Evolutionary conservation across 2,329 filamentous ascomycete genomes (phyloP).

Genomic region (Trichoderma hamatum): DNA sequence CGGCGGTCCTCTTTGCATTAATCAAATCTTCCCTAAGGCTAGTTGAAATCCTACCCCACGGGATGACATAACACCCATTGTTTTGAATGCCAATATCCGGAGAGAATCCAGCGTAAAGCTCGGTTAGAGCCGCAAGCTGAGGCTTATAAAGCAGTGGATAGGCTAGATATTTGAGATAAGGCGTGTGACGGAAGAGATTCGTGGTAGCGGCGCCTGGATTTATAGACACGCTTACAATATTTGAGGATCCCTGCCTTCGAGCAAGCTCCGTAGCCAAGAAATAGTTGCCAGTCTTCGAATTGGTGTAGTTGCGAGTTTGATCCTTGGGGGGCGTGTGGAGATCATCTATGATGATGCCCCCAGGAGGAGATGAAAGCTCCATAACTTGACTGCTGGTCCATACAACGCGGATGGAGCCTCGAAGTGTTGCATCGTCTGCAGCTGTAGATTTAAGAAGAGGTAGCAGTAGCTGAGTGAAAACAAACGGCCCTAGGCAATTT

Average conservation of each 20-base stretch:
- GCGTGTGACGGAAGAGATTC: conserved; percentile 31
- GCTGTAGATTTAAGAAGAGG: conserved; percentile 35
- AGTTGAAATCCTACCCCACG: conserved; percentile 35
- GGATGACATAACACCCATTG: conserved; percentile 37
- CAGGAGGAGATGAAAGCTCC: conserved; percentile 33
- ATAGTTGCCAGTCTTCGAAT: conserved; percentile 43
- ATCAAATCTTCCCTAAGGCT: conserved; percentile 36
- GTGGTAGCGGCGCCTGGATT: conserved; percentile 43
- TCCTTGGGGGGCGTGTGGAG: conserved; percentile 30
- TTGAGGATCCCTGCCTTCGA: conserved; percentile 31
- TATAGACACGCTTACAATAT: conserved; percentile 38
- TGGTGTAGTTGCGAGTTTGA: conserved; percentile 36
- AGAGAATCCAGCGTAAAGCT: conserved; percentile 45
- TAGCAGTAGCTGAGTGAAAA: conserved; percentile 41
- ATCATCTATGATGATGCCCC: conserved; percentile 38
- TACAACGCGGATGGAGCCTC: conserved; percentile 37
- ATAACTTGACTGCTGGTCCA: conserved; percentile 33
- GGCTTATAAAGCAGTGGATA: conserved; percentile 37
- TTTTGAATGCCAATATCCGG: conserved; percentile 41
- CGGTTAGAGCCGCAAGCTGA: conserved; percentile 45
- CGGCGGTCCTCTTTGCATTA: conserved; percentile 33
- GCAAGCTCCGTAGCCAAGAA: conserved; percentile 40
- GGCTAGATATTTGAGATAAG: conserved; percentile 32
- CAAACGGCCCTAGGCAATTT: conserved; percentile 41
- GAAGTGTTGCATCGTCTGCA: not conserved